phyloP scores from a whole-genome alignment of 345 rosid species.

The Salix koriyanagi region DNA sequence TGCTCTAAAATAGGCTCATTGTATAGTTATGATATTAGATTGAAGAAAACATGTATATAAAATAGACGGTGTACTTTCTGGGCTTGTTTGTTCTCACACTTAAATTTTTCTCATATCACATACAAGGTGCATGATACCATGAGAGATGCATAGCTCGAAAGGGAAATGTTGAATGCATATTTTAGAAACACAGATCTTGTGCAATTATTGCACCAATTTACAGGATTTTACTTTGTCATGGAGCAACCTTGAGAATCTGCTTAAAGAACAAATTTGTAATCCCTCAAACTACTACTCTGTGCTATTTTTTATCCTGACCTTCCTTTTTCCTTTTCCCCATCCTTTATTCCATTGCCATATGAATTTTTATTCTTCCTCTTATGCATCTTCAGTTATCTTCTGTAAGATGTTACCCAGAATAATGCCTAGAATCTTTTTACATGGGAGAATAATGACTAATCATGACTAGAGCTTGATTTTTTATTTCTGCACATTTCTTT shows the following conservation, averaged over 20 bases:
- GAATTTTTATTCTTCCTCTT: neutral
- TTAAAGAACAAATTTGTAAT: neutral
- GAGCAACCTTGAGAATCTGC: neutral
- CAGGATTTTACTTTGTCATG: neutral
- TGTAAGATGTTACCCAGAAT: neutral
- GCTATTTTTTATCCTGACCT: neutral
- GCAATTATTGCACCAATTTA: neutral
- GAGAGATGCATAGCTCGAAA: neutral
- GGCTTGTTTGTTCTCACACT: neutral
- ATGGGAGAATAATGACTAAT: neutral
- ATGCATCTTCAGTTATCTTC: neutral
- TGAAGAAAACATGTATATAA: neutral
- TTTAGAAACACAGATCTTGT: neutral
- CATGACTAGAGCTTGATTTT: neutral
- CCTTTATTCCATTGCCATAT: neutral
- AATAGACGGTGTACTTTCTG: neutral
- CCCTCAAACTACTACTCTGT: neutral
- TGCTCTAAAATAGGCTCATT: neutral
- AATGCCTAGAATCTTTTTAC: neutral
- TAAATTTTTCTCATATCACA: neutral
- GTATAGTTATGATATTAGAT: neutral
- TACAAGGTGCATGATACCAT: neutral
- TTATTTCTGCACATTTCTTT: neutral
- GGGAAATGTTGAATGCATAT: neutral
- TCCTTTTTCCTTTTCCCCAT: neutral